Percentiles rank a stretch among this genome's conserved stretches.
These are phyloP conservation scores for Sporisorium reilianum DNA, from an alignment of 1,284 basidiomycete genomes.

Conservation along the genomic window DNA sequence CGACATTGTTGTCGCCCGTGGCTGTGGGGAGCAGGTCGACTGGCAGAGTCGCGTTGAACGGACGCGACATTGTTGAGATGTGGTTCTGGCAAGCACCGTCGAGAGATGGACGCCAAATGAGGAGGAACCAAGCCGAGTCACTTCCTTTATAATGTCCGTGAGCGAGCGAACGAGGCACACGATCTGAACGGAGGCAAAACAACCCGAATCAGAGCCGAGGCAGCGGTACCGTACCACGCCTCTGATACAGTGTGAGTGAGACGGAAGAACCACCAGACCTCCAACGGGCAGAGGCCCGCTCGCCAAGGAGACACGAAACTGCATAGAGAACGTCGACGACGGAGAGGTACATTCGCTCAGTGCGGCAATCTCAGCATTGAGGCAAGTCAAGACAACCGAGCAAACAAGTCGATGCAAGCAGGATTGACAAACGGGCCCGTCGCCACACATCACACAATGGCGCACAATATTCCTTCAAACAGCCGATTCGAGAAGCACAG, in stretches of 20 bases:
- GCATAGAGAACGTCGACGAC: neutral
- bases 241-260: too few relatives aligned
- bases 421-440: neutral
- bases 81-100: neutral
- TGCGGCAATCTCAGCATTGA: neutral
- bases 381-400: neutral
- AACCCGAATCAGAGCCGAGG: neutral
- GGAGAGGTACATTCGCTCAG: neutral
- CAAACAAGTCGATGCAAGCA: neutral
- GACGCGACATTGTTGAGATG: slow-evolving; percentile 9
- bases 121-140: neutral
- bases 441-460: neutral
- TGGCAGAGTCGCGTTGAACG: slow-evolving; percentile 30
- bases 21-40: slow-evolving; percentile 15
- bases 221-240: too few relatives aligned
- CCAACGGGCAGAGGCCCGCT: too few relatives aligned
- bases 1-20: slow-evolving; percentile 14
- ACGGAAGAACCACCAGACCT: neutral
- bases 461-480: neutral
- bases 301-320: neutral
- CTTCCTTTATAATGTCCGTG: neutral
- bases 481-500: too few relatives aligned
- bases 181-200: neutral
- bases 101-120: neutral
- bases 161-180: too few relatives aligned